Percentiles rank a stretch among this genome's conserved stretches.
Conservation (phyloP, 768 basidiomycete species). For the Suillus discolor region DNA sequence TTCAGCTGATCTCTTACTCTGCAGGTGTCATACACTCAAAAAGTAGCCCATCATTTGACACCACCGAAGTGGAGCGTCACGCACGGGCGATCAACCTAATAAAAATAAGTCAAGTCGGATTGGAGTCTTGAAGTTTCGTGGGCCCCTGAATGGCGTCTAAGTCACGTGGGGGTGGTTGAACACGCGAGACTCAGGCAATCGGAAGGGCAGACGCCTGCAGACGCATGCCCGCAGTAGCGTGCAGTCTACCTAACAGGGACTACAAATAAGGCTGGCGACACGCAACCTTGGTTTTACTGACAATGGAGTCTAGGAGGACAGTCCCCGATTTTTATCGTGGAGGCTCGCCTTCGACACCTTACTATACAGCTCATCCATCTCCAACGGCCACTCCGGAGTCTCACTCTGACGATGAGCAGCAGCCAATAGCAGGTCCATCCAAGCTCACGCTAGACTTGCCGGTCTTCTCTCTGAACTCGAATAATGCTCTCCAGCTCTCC, state of each 20-base stretch:
- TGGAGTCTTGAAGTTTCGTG: too few relatives aligned
- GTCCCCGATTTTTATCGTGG: not conserved
- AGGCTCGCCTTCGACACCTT: constrained; percentile 24
- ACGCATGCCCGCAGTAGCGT: constrained; percentile 2
- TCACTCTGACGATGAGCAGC: constrained; percentile 6
- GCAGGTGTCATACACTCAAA: too few relatives aligned
- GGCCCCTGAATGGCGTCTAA: too few relatives aligned
- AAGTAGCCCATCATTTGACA: too few relatives aligned
- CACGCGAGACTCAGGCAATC: too few relatives aligned
- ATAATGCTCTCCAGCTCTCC: not conserved
- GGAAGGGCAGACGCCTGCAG: not conserved
- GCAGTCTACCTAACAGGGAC: not conserved
- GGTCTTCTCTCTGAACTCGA: not conserved
- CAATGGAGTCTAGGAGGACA: constrained; percentile 1
- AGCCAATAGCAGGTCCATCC: not conserved
- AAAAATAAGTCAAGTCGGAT: too few relatives aligned
- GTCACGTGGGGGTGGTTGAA: too few relatives aligned
- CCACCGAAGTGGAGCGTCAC: too few relatives aligned
- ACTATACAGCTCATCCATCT: constrained; percentile 35
- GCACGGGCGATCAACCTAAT: too few relatives aligned
- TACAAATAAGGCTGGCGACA: not conserved
- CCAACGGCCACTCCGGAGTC: constrained; percentile 23
- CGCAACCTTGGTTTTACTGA: not conserved
- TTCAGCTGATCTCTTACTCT: too few relatives aligned
- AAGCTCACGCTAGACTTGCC: not conserved